Evolutionary conservation across 2,329 filamentous ascomycete genomes (phyloP), one percentile per base, ranked within the genome.

Genomic region (Monosporascus sp.): DNA sequence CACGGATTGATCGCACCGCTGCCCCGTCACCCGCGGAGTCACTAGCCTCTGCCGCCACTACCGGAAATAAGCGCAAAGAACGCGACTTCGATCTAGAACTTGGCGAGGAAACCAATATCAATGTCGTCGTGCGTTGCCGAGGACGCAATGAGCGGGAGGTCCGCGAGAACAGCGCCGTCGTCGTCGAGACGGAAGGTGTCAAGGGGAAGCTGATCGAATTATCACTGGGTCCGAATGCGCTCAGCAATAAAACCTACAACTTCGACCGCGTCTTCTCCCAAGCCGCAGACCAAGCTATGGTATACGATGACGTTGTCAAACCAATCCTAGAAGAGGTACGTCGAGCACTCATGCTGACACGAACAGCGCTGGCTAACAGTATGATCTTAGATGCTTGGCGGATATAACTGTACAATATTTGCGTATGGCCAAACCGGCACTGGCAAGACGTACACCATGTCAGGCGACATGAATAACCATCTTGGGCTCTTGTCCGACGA

Each of bases 381-480:
- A 54, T 20, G 37, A 1, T 47, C 4, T 41, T 61, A 96, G 91
- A 96, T 97, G 79, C 81, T 99, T 43, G 82, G 86, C 24, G 94
- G 94, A 50, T 97, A 90, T 74, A 99, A 99, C 70, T 99, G 94
- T 74, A 99, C 94, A 5, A 96, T 99, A 55, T 99, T 99, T 65
- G 94, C 94, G 37, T 99, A 99, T 69, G 94, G 94, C 26, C 94
- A 99, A 70, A 99, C 94, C 0, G 94, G 94, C 45, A 99, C 94
- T 0, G 94, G 94, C 63, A 99, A 99, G 72, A 99, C 94, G 15
- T 99, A 99, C 72, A 99, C 94, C 24, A 99, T 99, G 94, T 96
- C 93, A 1, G 94, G 94, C 52, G 93, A 99, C 70, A 97, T 99
- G 84, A 89, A 82, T 15, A 89, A 97, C 63, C 90, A 85, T 0